phyloP scores from a whole-genome alignment of 306 rosid genomes.

The Neltuma alba region DNA sequence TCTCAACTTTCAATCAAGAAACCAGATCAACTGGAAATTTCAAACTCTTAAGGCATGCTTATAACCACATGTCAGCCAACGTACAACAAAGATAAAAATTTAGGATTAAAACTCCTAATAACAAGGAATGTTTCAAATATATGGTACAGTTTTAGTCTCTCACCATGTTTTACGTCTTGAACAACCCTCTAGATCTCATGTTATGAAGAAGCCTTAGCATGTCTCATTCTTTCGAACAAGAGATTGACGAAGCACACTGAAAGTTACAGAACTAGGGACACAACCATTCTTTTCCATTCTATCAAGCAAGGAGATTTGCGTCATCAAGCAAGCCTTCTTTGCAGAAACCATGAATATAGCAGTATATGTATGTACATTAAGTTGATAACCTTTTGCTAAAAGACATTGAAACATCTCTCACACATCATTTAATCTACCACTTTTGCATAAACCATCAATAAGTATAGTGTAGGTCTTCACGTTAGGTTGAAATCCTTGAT shows the following conservation, averaged over 20 bases:
- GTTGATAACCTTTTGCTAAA: background rate
- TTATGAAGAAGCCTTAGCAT: background rate
- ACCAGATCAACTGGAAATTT: background rate
- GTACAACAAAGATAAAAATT: background rate
- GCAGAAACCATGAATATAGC: background rate
- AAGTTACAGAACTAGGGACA: background rate
- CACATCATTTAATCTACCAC: background rate
- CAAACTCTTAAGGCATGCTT: background rate
- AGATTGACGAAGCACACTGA: background rate
- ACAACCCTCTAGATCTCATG: background rate
- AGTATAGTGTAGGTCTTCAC: background rate
- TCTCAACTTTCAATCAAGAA: background rate
- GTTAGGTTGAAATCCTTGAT: background rate
- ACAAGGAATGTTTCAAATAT: background rate
- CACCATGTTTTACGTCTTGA: background rate
- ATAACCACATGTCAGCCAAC: background rate
- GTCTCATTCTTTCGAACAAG: background rate
- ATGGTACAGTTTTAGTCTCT: background rate
- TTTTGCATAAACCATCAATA: background rate
- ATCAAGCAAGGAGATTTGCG: background rate
- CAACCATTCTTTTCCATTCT: background rate
- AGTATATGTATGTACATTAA: background rate
- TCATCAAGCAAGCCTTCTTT: background rate
- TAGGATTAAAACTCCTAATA: background rate
- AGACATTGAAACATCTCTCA: background rate